A percentile compares a stretch with the other conserved stretches of the same genome.
These are phyloP conservation scores for Escovopsis sp. DNA, from an alignment of 2,329 filamentous ascomycete genomes.

Conservation along the genomic window DNA sequence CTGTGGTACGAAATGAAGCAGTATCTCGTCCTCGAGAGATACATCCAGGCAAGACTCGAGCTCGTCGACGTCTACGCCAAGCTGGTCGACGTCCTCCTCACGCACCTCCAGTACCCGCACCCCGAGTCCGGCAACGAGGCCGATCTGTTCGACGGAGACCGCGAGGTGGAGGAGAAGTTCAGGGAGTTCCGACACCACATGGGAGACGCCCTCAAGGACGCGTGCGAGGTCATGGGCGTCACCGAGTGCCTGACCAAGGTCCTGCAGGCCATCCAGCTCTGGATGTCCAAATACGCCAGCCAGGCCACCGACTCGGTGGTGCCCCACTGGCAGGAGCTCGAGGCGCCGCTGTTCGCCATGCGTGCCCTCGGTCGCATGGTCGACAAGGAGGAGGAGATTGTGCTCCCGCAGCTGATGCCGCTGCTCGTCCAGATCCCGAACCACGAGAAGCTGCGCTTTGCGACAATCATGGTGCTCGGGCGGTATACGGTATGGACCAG, in stretches of 20 bases:
- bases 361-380: conserved; percentile 96
- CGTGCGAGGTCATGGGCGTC: conserved; percentile 89
- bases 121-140: conserved; percentile 58
- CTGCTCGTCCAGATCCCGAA: conserved; percentile 86
- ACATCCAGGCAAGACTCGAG: conserved; percentile 64
- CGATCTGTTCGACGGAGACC: conserved; percentile 89
- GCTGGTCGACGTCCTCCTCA: conserved; percentile 84
- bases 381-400: conserved; percentile 69
- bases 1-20: conserved; percentile 99
- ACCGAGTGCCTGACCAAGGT: conserved; percentile 84
- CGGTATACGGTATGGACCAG: conserved; percentile 98
- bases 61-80: conserved; percentile 73
- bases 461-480: conserved; percentile 92
- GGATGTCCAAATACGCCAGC: conserved; percentile 71
- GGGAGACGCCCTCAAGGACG: conserved; percentile 95
- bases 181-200: conserved; percentile 92
- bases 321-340: conserved; percentile 90
- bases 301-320: conserved; percentile 62
- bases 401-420: conserved; percentile 84
- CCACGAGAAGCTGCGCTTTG: conserved; percentile 96
- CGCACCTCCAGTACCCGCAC: conserved; percentile 74
- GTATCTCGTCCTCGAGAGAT: conserved; percentile 81
- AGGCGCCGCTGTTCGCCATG: conserved; percentile 89
- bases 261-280: conserved; percentile 69
- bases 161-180: conserved; percentile 93